Conservation (phyloP, 306 rosid genomes). For the Begonia loranthoides region DNA sequence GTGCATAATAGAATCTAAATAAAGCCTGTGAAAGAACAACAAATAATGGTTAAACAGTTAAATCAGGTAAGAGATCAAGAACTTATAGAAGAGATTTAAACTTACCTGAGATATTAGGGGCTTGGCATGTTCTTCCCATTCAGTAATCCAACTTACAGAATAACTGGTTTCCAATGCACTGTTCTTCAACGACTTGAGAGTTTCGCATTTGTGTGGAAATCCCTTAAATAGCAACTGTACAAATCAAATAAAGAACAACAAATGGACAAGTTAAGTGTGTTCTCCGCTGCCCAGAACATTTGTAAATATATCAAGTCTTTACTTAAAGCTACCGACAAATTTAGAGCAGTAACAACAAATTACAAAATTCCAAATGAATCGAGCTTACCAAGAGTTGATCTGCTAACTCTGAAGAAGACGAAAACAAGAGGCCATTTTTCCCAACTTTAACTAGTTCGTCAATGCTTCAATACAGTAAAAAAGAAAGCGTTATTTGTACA, state of each 20-base stretch:
- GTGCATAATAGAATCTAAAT: too few species aligned
- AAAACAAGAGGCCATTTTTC: constrained; percentile 76
- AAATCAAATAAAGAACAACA: too few species aligned
- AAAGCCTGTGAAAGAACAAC: too few species aligned
- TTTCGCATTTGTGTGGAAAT: constrained; percentile 62
- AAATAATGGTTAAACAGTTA: too few species aligned
- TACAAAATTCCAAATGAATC: constrained; percentile 1
- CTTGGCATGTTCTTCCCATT: constrained; percentile 91
- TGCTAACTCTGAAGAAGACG: constrained; percentile 87
- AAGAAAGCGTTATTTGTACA: neutral
- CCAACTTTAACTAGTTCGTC: constrained; percentile 74
- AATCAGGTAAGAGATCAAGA: too few species aligned
- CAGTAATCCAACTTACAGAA: constrained; percentile 65
- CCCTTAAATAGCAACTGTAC: constrained; percentile 76
- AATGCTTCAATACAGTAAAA: constrained; percentile 38
- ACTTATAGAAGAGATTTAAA: neutral
- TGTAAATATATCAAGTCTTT: too few species aligned
- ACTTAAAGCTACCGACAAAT: too few species aligned
- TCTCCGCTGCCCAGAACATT: too few species aligned
- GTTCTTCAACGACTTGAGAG: constrained; percentile 36
- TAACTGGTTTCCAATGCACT: constrained; percentile 60
- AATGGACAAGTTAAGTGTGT: constrained; percentile 2
- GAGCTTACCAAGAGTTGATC: constrained; percentile 77
- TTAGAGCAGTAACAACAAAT: too few species aligned
- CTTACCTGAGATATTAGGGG: constrained; percentile 66